These are phyloP conservation scores for Phytophthora constricta DNA, from an alignment of 352 stramenopile species.

Conservation along the genomic window DNA sequence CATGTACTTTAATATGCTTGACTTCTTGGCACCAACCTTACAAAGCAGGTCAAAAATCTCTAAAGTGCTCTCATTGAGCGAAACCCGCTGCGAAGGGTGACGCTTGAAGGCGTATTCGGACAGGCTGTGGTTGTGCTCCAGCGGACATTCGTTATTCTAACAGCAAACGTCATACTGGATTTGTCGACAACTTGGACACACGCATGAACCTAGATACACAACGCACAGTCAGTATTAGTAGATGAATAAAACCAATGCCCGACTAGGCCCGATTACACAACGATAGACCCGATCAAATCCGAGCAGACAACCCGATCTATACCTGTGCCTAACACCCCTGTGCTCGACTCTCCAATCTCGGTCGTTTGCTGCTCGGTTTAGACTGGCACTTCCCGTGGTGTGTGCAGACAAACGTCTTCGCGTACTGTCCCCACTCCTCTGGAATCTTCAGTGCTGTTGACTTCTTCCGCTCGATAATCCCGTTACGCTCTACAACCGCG, in stretches of 20 bases:
- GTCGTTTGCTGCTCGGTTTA: not conserved
- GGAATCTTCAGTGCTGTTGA: conserved; percentile 2
- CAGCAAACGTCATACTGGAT: not conserved
- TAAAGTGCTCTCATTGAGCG: not conserved
- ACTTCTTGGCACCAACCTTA: conserved; percentile 7
- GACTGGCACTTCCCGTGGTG: conserved; percentile 7
- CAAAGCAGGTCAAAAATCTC: not conserved
- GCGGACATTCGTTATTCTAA: conserved; percentile 3
- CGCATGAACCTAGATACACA: conserved; percentile 7
- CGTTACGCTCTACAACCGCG: conserved; percentile 2
- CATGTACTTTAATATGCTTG: conserved; percentile 3
- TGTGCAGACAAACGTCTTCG: conserved; percentile 5
- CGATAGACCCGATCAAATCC: not conserved
- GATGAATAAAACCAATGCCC: no score
- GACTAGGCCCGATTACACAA: no score
- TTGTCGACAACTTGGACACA: conserved; percentile 2
- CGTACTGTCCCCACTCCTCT: conserved; percentile 1
- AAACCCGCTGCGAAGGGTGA: not conserved
- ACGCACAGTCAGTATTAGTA: no score
- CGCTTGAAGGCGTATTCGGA: not conserved
- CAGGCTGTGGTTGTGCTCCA: not conserved
- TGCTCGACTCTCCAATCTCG: not conserved
- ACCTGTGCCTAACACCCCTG: not conserved
- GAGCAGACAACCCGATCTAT: not conserved
- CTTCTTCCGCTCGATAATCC: not conserved